Base-by-base conservation (phyloP, 345 rosid species). In the Pelargonium nanum region DNA sequence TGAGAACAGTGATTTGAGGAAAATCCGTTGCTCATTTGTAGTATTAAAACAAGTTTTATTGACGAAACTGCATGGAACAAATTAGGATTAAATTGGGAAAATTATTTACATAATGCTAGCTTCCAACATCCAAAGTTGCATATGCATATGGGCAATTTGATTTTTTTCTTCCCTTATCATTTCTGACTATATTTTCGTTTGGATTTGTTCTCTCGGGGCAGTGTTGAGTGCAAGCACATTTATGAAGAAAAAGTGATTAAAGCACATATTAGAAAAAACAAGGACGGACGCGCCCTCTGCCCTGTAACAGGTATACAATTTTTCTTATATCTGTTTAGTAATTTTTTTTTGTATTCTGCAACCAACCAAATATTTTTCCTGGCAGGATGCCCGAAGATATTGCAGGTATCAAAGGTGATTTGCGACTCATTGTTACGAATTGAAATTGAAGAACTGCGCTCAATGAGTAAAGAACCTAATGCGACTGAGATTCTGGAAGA, bases 221-320 rank as follows among this genome's bases (percentile, higher is more conserved):
- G 99, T 67, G 24, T 71, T 81, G 87, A 77, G 23, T 89, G 99
- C 94, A 83, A 76, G 82, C 99, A 93, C 72, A 70, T 93, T 19
- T 89, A 87, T 25, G 96, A 87, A 17, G 83, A 83, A 69, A 60
- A 67, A 10, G 84, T 76, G 26, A 70, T 93, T 69, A 60, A 77
- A 74, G 56, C 30, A 30, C 75, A 82, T 76, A 81, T 89, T 69
- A 67, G 55, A 65, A 40, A 40, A 2, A 66, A 63, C 62, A 70
- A 53, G n/a, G 68, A 65, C 20, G 65, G 60, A 53, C 66, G 63
- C 62, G 74, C 66, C 26, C 63, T 51, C 53, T 89, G 99, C 78
- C 94, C 94, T 1, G 72, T 84, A 53, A 74, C 94, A 76, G 98
- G 98, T 89, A 80, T 44, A 22, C 32, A 19, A 30, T 55, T 50